A percentile compares a stretch with the other conserved stretches of the same genome.
phyloP scores from a whole-genome alignment of 331 rosid species.

The Dryas integrifolia region DNA sequence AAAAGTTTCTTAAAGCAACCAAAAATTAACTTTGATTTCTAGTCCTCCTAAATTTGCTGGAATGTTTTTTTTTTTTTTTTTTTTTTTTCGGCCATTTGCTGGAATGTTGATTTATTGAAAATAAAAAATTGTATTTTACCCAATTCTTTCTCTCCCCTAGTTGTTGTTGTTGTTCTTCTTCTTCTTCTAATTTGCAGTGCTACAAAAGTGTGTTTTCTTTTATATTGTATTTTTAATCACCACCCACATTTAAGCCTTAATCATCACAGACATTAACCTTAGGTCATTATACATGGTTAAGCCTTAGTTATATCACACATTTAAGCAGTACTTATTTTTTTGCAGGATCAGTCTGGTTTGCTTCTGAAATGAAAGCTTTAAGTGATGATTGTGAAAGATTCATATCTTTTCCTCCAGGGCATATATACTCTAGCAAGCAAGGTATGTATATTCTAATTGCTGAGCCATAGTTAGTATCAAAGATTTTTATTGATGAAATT shows the following conservation, averaged over 20 bases:
- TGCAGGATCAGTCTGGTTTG: slow-evolving; percentile 92
- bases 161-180: too few species aligned
- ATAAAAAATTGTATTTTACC: too few species aligned
- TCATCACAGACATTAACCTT: not conserved
- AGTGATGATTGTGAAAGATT: slow-evolving; percentile 96
- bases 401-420: slow-evolving; percentile 86
- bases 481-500: not conserved
- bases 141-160: too few species aligned
- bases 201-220: not conserved
- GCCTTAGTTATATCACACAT: not conserved
- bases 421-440: slow-evolving; percentile 86
- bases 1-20: not conserved
- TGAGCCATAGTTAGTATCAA: slow-evolving; percentile 16
- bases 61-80: not conserved
- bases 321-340: slow-evolving; percentile 29
- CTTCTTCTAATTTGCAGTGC: not conserved
- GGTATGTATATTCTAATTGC: slow-evolving; percentile 38
- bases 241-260: not conserved
- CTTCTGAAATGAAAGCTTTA: slow-evolving; percentile 96
- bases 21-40: not conserved
- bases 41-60: not conserved
- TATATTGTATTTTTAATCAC: not conserved
- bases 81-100: not conserved
- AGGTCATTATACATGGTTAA: not conserved
- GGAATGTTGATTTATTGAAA: too few species aligned